phyloP scores from a whole-genome alignment of 768 basidiomycete genomes.

The Coprinopsis sp. region DNA sequence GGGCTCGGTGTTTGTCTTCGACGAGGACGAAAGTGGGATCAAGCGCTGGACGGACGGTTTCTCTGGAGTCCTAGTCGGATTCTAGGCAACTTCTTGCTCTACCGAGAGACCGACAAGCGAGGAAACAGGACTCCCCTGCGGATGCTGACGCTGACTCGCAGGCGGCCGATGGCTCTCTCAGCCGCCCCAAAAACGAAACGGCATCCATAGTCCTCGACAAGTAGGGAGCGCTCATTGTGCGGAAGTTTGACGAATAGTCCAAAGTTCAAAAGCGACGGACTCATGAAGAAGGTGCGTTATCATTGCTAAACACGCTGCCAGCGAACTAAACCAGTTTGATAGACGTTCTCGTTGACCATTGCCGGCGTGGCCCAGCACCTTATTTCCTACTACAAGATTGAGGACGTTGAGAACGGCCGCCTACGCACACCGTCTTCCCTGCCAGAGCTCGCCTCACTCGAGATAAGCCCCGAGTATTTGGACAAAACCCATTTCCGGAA shows the following conservation, averaged over 20 bases:
- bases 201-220: slow-evolving; percentile 53
- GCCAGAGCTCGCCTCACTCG: slow-evolving; percentile 80
- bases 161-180: slow-evolving; percentile 46
- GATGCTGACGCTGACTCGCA: slow-evolving; percentile 27
- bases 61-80: slow-evolving; percentile 92
- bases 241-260: slow-evolving; percentile 90
- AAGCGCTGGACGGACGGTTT: slow-evolving; percentile 98
- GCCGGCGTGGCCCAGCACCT: slow-evolving; percentile 85
- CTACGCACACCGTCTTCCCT: slow-evolving; percentile 83
- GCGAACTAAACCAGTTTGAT: slow-evolving; percentile 11
- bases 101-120: slow-evolving; percentile 88
- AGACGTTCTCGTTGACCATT: slow-evolving; percentile 92
- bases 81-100: slow-evolving; percentile 90
- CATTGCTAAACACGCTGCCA: slow-evolving; percentile 2
- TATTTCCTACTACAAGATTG: slow-evolving; percentile 91
- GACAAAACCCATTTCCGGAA: slow-evolving; percentile 89
- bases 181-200: slow-evolving; percentile 55
- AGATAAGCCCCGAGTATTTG: slow-evolving; percentile 84
- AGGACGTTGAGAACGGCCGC: slow-evolving; percentile 88
- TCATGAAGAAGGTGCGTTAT: slow-evolving; percentile 89
- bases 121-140: slow-evolving; percentile 55
- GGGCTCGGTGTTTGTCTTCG: slow-evolving; percentile 94
- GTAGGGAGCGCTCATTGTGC: slow-evolving; percentile 76
- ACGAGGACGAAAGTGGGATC: slow-evolving; percentile 96
- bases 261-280: slow-evolving; percentile 88